phyloP scores from a whole-genome alignment of 2,329 filamentous ascomycete genomes.

The Fusarium citri region DNA sequence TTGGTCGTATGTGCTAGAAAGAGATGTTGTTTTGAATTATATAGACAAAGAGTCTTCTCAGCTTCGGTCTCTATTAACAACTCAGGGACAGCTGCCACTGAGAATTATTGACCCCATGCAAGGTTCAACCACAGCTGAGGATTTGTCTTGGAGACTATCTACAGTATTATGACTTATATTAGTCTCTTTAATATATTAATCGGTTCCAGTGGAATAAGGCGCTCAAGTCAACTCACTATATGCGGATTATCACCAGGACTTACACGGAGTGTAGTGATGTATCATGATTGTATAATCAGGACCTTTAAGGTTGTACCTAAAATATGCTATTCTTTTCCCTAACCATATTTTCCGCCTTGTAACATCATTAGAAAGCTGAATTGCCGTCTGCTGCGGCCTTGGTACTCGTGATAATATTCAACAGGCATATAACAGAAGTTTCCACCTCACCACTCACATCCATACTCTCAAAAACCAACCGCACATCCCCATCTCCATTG shows the following conservation, averaged over 20 bases:
- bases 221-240: too few relatives aligned
- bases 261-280: too few relatives aligned
- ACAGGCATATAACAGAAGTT: neutral
- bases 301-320: too few relatives aligned
- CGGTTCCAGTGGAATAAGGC: too few relatives aligned
- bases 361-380: too few relatives aligned
- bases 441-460: neutral
- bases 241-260: too few relatives aligned
- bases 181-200: too few relatives aligned
- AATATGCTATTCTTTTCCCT: too few relatives aligned
- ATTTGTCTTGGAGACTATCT: too few relatives aligned
- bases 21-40: accelerated
- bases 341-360: neutral
- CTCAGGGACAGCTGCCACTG: accelerated
- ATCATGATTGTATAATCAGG: too few relatives aligned
- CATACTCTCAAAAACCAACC: neutral
- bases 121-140: too few relatives aligned
- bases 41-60: accelerated
- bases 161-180: too few relatives aligned
- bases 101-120: accelerated
- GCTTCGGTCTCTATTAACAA: neutral
- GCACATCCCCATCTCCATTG: accelerated
- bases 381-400: neutral
- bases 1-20: neutral
- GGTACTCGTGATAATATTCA: neutral